phyloP scores from a whole-genome alignment of 2,329 filamentous ascomycete species.

The Penicillium sp. region DNA sequence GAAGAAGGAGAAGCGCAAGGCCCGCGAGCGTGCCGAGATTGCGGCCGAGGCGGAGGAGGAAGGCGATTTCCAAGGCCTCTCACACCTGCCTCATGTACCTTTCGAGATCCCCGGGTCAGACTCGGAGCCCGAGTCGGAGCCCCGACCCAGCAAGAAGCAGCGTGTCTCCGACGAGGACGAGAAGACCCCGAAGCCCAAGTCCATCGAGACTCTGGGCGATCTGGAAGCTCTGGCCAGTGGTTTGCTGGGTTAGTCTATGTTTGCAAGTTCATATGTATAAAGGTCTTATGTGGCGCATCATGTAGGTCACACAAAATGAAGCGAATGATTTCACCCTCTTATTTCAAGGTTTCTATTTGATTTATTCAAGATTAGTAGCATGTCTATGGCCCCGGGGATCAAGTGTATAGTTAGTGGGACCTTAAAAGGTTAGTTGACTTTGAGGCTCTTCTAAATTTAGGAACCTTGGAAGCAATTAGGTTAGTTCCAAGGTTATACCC shows the following conservation, averaged over 20 bases:
- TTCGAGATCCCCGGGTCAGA: constrained; percentile 22
- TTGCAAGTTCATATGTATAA: constrained; percentile 13
- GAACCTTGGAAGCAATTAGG: too few relatives aligned
- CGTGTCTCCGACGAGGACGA: constrained; percentile 36
- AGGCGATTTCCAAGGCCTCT: constrained; percentile 15
- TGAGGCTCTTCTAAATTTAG: too few relatives aligned
- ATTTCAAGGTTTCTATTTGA: too few relatives aligned
- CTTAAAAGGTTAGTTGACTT: too few relatives aligned
- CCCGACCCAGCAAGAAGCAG: constrained; percentile 42
- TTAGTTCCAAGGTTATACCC: too few relatives aligned
- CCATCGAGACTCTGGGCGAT: constrained; percentile 51
- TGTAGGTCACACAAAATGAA: constrained; percentile 3
- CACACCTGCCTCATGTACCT: constrained; percentile 22
- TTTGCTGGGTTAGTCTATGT: constrained; percentile 37
- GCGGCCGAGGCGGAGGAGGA: constrained; percentile 34
- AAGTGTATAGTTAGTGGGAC: too few relatives aligned
- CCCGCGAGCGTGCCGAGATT: constrained; percentile 40
- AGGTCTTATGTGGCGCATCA: constrained; percentile 16
- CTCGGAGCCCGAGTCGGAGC: constrained; percentile 23
- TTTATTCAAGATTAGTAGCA: too few relatives aligned
- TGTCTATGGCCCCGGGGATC: too few relatives aligned
- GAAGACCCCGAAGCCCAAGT: constrained; percentile 17
- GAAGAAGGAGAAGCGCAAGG: constrained; percentile 50
- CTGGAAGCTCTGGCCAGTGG: constrained; percentile 50
- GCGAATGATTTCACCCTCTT: background rate